These are phyloP conservation scores for Talaromyces nanjingensis DNA, from an alignment of 495 filamentous ascomycete species.

Conservation along the genomic window DNA sequence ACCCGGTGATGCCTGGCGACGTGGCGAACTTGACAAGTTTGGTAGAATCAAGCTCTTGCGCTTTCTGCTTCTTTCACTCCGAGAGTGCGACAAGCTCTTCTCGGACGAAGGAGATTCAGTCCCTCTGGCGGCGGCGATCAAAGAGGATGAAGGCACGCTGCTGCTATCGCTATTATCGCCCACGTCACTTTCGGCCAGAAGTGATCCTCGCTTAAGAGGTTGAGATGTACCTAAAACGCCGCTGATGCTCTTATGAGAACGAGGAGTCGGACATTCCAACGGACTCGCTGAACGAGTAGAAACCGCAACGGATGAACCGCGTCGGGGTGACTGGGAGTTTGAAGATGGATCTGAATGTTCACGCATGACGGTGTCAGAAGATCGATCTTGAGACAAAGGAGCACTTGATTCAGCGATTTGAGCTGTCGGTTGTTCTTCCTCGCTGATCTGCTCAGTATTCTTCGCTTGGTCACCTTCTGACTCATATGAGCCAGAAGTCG, in stretches of 20 bases:
- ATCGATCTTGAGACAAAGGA: not conserved
- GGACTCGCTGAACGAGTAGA: slow-evolving; percentile 85
- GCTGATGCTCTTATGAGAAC: slow-evolving; percentile 69
- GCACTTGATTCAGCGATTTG: not conserved
- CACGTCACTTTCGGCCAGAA: slow-evolving; percentile 71
- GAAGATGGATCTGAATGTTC: slow-evolving; percentile 28
- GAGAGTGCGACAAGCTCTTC: slow-evolving; percentile 59
- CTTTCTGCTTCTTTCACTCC: slow-evolving; percentile 69
- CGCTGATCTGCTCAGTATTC: slow-evolving; percentile 10
- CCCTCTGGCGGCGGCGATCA: slow-evolving; percentile 57
- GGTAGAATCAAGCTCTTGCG: slow-evolving; percentile 76
- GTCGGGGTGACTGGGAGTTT: slow-evolving; percentile 13
- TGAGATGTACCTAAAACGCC: slow-evolving; percentile 55
- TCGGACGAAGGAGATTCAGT: slow-evolving; percentile 92
- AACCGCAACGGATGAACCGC: slow-evolving; percentile 51
- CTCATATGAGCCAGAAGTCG: slow-evolving; percentile 32
- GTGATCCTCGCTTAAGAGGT: slow-evolving; percentile 60
- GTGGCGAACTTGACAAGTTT: slow-evolving; percentile 62
- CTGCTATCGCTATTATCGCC: slow-evolving; percentile 82
- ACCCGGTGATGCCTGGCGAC: slow-evolving; percentile 79
- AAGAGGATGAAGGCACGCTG: slow-evolving; percentile 60
- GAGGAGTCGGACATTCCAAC: slow-evolving; percentile 82
- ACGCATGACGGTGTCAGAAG: slow-evolving; percentile 5
- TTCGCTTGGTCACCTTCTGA: slow-evolving; percentile 30
- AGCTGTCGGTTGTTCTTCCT: not conserved